Evolutionary conservation across 441 rosid species (phyloP).

Genomic region (Populus trichocarpa): DNA sequence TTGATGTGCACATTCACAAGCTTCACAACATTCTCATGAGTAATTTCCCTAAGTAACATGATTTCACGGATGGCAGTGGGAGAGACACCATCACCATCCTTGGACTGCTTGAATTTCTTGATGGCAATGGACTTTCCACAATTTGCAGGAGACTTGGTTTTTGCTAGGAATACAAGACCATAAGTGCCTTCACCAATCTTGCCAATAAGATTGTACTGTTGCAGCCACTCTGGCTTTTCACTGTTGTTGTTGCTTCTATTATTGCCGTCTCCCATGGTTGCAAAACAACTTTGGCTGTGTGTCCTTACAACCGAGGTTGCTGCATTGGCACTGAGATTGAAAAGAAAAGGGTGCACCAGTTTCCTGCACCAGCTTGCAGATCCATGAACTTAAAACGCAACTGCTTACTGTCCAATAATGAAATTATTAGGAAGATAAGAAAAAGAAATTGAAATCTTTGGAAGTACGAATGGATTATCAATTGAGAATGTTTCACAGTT

Average conservation of each 20-base stretch:
- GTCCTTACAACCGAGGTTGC: conserved; percentile 2
- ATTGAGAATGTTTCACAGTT: neutral
- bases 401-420: neutral
- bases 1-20: conserved; percentile 97
- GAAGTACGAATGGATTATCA: neutral
- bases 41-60: conserved; percentile 91
- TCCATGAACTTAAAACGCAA: conserved; percentile 8
- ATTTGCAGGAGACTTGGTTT: conserved; percentile 59
- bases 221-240: conserved; percentile 97
- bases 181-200: conserved; percentile 98
- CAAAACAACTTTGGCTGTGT: conserved; percentile 8
- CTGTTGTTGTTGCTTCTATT: conserved; percentile 37
- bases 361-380: neutral
- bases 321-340: neutral
- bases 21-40: conserved; percentile 95
- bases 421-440: neutral
- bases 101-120: conserved; percentile 96
- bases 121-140: conserved; percentile 90
- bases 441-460: neutral
- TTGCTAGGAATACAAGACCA: conserved; percentile 93
- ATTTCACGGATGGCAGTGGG: conserved; percentile 98
- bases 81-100: conserved; percentile 97
- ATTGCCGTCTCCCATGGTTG: conserved; percentile 72
- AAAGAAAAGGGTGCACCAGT: neutral
- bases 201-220: conserved; percentile 86